Conservation (phyloP, 371 early-diverging fungal species). For the Batrachochytrium dendrobatidis region DNA sequence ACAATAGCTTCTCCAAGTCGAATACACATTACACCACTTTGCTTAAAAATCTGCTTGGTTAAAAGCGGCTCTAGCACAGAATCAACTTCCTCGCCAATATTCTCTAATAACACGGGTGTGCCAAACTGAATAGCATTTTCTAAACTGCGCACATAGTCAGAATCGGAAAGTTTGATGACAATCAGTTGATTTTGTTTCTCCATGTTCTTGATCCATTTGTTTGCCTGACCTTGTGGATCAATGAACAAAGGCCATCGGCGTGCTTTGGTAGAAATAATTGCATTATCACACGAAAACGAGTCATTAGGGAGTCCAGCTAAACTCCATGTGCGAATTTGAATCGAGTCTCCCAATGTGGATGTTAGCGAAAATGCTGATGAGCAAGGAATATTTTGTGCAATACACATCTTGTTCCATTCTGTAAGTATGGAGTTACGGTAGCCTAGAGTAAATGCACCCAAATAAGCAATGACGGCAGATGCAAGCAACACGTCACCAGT, state of each 20-base stretch:
- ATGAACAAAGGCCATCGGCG: constrained; percentile 47
- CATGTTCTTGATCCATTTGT: constrained; percentile 54
- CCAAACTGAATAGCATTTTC: constrained; percentile 53
- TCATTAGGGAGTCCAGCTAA: constrained; percentile 48
- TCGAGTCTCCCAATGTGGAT: constrained; percentile 42
- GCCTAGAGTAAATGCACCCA: constrained; percentile 46
- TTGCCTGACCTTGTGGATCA: constrained; percentile 53
- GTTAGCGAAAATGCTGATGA: constrained; percentile 35
- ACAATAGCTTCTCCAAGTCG: constrained; percentile 45
- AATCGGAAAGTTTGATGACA: constrained; percentile 46
- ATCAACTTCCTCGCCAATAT: constrained; percentile 48
- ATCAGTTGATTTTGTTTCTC: constrained; percentile 39
- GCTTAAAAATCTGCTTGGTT: constrained; percentile 47
- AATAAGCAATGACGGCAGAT: constrained; percentile 46
- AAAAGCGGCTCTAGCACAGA: constrained; percentile 47
- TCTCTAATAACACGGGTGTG: constrained; percentile 44
- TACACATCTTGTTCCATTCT: constrained; percentile 39
- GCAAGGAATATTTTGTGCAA: constrained; percentile 31
- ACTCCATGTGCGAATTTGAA: constrained; percentile 45
- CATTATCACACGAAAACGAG: constrained; percentile 48
- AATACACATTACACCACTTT: constrained; percentile 47
- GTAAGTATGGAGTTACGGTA: constrained; percentile 31
- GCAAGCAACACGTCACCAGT: constrained; percentile 46
- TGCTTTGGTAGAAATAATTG: constrained; percentile 43
- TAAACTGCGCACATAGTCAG: constrained; percentile 41